Evolutionary conservation across 352 stramenopile species (phyloP), one percentile per base, ranked within the genome.

Genomic region (Phytophthora citrophthora): DNA sequence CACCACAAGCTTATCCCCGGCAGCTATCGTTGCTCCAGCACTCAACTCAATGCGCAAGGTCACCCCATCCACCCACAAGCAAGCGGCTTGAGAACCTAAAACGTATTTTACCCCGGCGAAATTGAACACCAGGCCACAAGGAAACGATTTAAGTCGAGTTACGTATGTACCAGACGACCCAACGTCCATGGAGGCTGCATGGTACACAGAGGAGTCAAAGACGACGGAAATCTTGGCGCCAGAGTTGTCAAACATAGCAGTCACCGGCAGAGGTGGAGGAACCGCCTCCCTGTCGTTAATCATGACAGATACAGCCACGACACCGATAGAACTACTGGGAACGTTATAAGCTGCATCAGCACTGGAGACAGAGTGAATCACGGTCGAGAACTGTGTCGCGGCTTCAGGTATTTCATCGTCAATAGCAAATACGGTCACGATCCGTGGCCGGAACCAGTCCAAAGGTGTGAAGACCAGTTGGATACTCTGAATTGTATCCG

Each of bases 141-240:
- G 18, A 40, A 91, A 87, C n/a, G 70, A 66, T 56, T 76, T 80
- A 48, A 81, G 32, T 5, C 53, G 65, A 13, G 76, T 78, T 9
- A 74, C 43, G 43, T 80, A 88, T 0, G 40, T 32, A 0, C 49
- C 50, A n/a, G 55, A 68, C 3, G 52, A 36, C 4, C 63, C 67
- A 6, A 89, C 63, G 7, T 65, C 44, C 85, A 94, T 94, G 0
- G 85, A 80, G 8, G 76, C 79, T 0, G 76, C 81, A 36, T 92
- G 85, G 48, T 78, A 94, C 8, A 94, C 83, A 0, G 46, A 66
- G 9, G 82, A 91, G 66, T 91, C 83, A 12, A 94, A 92, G 1
- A 47, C 52, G 16, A 91, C 56, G n/a, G 78, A 54, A 8, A 94
- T 50, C 7, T 79, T 83, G 0, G 84, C 73, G 9, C 83, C 83